These are phyloP conservation scores for Dissophora ornata DNA, from an alignment of 192 early-diverging fungal genomes.

Conservation along the genomic window DNA sequence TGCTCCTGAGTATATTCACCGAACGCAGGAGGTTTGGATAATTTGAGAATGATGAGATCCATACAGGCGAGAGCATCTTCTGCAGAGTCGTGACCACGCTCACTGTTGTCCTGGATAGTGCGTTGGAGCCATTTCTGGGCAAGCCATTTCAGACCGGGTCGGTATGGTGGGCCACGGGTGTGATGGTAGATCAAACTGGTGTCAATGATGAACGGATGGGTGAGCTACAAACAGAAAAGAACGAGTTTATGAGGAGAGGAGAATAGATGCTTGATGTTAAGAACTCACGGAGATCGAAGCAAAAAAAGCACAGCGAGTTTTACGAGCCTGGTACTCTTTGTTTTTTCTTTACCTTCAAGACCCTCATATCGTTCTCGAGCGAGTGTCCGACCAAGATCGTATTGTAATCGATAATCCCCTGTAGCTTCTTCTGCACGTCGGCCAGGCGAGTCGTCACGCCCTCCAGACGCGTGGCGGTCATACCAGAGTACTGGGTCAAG, in stretches of 20 bases:
- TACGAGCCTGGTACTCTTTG: background rate
- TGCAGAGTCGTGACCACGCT: conserved; percentile 72
- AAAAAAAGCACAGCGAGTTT: too few species aligned
- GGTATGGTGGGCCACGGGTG: conserved; percentile 60
- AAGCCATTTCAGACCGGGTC: conserved; percentile 66
- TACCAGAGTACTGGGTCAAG: conserved; percentile 67
- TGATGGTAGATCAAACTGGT: conserved; percentile 70
- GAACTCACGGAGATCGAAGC: too few species aligned
- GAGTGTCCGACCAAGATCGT: conserved; percentile 66
- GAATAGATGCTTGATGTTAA: too few species aligned
- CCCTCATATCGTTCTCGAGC: conserved; percentile 77
- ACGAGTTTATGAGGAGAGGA: too few species aligned
- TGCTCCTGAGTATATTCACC: conserved; percentile 51
- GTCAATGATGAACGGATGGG: conserved; percentile 72
- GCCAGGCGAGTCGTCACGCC: conserved; percentile 53
- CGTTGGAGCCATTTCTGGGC: conserved; percentile 62
- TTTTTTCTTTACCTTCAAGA: conserved; percentile 57
- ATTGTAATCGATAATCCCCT: conserved; percentile 55
- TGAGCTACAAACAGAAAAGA: conserved; percentile 34
- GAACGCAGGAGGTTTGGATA: conserved; percentile 53
- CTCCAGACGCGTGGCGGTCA: conserved; percentile 59
- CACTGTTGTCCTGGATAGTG: conserved; percentile 63
- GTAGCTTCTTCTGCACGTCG: conserved; percentile 61
- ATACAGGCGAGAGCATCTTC: conserved; percentile 77
- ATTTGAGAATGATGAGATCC: conserved; percentile 71